Evolutionary conservation across 345 rosid species (phyloP), one percentile per base, ranked within the genome.

Genomic region (Ceriops tagal): DNA sequence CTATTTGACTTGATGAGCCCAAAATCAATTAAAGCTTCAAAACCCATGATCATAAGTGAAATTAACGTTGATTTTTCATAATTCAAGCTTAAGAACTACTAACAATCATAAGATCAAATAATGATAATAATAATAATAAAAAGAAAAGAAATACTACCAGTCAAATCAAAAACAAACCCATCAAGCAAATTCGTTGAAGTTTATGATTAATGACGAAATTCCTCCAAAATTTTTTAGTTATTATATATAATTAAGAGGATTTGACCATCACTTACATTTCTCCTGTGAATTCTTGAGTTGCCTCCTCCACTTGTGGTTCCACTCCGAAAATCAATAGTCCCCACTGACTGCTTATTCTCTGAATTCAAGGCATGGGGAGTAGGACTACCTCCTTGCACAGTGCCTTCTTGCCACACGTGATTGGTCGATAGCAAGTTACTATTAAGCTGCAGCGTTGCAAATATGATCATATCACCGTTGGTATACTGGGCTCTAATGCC

Each of bases 401-500:
- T 83, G 9, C 97, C 98, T 21, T 69, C 76, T 59, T 90, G 87
- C 98, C 98, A 92, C 34, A 92, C 76, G 64, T 90, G 96, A 67
- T 59, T 80, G 0, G 85, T 74, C 0, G 77, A 46, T 4, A 81
- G 6, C 76, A 74, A 65, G 22, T 3, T 59, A 20, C 19, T 7
- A 0, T 71, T 51, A 58, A 92, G 84, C 61, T 76, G 76, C 79
- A 92, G 71, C 10, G 82, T 85, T 3, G 97, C 98, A 59, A 80
- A 90, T 1, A 90, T 87, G 4, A 80, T 84, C 82, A 87, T 89
- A 37, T 81, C 90, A 0, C 47, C 67, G 2, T 58, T 63, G 3
- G 8, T 56, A 9, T 72, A 37, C 18, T 75, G 75, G 0, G 86
- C 89, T 0, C 61, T 62, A 28, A 92, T 34, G 11, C 16, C 18